These are phyloP conservation scores for Gastrolobium bilobum DNA, from an alignment of 306 rosid species.

Conservation along the genomic window DNA sequence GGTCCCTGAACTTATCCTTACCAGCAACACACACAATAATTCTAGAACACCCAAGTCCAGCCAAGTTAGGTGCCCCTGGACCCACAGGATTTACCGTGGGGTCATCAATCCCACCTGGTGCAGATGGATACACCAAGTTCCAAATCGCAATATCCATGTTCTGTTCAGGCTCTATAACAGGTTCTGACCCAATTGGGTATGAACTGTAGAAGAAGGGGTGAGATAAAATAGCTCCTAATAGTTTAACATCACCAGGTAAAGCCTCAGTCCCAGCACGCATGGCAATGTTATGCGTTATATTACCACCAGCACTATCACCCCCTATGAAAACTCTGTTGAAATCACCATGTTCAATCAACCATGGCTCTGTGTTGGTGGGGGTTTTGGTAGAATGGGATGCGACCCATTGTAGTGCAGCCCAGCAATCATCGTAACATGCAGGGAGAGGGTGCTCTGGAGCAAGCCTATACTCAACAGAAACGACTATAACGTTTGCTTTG, in stretches of 20 bases:
- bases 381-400: neutral
- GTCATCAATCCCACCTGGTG: conserved; percentile 48
- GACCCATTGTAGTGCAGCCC: conserved; percentile 60
- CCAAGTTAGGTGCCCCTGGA: conserved; percentile 43
- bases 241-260: conserved; percentile 44
- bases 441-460: conserved; percentile 60
- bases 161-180: neutral
- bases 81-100: conserved; percentile 43
- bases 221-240: conserved; percentile 45
- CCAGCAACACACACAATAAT: conserved; percentile 47
- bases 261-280: conserved; percentile 51
- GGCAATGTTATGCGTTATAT: conserved; percentile 52
- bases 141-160: conserved; percentile 10
- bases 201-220: conserved; percentile 57
- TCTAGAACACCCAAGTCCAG: conserved; percentile 43
- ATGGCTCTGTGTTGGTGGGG: conserved; percentile 44
- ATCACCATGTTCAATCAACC: conserved; percentile 53
- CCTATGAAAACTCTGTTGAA: conserved; percentile 45
- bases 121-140: conserved; percentile 49
- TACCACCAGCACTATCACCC: conserved; percentile 63
- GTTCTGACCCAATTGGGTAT: conserved; percentile 34
- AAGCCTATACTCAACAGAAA: conserved; percentile 59
- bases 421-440: conserved; percentile 52
- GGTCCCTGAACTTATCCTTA: conserved; percentile 45
- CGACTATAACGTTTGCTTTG: conserved; percentile 44